Evolutionary conservation across 805 yeast genomes (phyloP).

Genomic region (Teunomyces lycoperdinae): DNA sequence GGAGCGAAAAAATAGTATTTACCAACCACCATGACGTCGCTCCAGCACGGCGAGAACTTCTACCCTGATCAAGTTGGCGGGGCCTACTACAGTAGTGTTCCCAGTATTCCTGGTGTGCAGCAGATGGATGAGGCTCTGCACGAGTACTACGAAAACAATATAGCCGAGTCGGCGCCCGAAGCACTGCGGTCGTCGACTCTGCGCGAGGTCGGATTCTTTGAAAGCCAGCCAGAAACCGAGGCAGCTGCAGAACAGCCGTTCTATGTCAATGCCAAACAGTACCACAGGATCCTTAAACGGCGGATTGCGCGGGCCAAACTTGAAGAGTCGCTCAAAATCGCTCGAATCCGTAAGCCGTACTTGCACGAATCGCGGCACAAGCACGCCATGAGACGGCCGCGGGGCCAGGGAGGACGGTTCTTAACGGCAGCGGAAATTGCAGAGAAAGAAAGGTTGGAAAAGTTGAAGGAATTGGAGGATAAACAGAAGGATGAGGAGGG

Average conservation of each 20-base stretch:
- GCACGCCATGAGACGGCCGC: slow-evolving; percentile 98
- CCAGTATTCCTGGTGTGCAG: slow-evolving; percentile 1
- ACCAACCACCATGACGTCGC: not conserved
- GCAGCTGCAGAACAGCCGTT: slow-evolving; percentile 74
- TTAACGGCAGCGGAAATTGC: slow-evolving; percentile 79
- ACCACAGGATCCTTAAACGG: slow-evolving; percentile 89
- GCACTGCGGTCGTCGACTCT: slow-evolving; percentile 8
- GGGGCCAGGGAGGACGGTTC: slow-evolving; percentile 98
- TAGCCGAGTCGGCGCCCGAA: slow-evolving; percentile 10
- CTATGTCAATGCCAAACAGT: slow-evolving; percentile 96
- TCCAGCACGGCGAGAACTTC: not conserved
- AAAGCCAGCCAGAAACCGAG: slow-evolving; percentile 10
- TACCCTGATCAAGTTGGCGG: not conserved
- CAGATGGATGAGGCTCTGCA: slow-evolving; percentile 1
- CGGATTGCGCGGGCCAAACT: slow-evolving; percentile 90
- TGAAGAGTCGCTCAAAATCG: slow-evolving; percentile 83
- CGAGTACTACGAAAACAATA: slow-evolving; percentile 3
- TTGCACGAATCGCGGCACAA: slow-evolving; percentile 96
- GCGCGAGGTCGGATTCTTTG: slow-evolving; percentile 8
- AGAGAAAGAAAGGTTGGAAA: slow-evolving; percentile 41
- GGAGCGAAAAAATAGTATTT: not conserved
- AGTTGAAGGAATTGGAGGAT: slow-evolving; percentile 33
- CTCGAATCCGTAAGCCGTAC: slow-evolving; percentile 89
- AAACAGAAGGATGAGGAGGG: slow-evolving; percentile 10
- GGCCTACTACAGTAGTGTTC: not conserved